These are phyloP conservation scores for Platismatia glauca DNA, from an alignment of 495 filamentous ascomycete species.

Conservation along the genomic window DNA sequence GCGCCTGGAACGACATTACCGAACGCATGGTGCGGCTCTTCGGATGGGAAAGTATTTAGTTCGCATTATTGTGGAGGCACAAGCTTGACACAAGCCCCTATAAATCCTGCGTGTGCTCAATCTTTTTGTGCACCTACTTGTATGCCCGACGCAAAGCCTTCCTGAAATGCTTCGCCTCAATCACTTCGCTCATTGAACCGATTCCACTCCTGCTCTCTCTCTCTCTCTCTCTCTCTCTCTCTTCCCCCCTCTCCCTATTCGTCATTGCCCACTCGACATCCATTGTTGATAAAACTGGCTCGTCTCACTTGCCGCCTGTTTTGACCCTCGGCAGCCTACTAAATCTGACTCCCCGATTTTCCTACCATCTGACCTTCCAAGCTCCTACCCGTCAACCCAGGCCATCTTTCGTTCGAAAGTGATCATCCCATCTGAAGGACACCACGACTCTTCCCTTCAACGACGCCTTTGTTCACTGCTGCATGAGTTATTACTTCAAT, in stretches of 20 bases:
- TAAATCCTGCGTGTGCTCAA: slow-evolving; percentile 1
- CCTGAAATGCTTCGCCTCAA: slow-evolving; percentile 13
- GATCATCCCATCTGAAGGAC: background rate
- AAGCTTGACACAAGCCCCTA: slow-evolving; percentile 5
- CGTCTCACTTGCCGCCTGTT: background rate
- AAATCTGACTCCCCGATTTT: slow-evolving; percentile 5
- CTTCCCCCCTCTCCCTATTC: background rate
- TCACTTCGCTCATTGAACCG: background rate
- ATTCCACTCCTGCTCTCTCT: background rate
- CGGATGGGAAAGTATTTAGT: slow-evolving; percentile 6
- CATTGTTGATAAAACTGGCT: slow-evolving; percentile 11
- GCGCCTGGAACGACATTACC: background rate
- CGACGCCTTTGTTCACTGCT: background rate
- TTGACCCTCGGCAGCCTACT: background rate
- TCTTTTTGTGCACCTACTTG: background rate
- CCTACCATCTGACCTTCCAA: background rate
- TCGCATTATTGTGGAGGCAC: slow-evolving; percentile 10
- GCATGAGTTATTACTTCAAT: slow-evolving; percentile 4
- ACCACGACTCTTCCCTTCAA: background rate
- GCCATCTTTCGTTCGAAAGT: background rate
- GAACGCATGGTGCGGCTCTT: slow-evolving; percentile 15
- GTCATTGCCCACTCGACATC: background rate
- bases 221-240: too few species aligned
- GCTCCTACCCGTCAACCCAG: background rate
- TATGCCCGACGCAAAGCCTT: slow-evolving; percentile 15